phyloP scores from a whole-genome alignment of 331 rosid genomes.

The Malus hybrid region DNA sequence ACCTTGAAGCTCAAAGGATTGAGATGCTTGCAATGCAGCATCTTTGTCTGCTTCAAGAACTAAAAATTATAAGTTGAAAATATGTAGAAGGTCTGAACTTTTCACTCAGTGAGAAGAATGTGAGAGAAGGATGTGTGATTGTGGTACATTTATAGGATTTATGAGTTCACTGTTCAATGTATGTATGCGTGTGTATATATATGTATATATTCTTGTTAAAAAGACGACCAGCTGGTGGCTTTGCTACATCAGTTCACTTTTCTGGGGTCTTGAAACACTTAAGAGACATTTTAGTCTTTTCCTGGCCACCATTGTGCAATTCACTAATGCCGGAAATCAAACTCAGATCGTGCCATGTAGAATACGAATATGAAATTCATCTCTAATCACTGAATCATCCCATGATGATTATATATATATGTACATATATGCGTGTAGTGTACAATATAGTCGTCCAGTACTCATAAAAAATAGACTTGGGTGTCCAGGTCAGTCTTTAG shows the following conservation, averaged over 20 bases:
- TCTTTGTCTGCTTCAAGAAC: background rate
- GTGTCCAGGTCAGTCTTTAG: background rate
- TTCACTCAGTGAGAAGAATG: background rate
- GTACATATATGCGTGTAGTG: no score
- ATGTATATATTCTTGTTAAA: no score
- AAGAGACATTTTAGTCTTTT: rapidly evolving
- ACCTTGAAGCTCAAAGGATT: background rate
- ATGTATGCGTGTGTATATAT: background rate
- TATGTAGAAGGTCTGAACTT: background rate
- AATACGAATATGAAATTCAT: no score
- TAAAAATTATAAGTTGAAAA: background rate
- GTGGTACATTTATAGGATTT: background rate
- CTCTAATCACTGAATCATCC: no score
- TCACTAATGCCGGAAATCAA: no score
- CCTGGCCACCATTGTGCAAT: no score
- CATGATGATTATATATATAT: no score
- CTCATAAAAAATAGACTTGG: background rate
- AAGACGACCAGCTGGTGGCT: rapidly evolving
- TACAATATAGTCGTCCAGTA: background rate
- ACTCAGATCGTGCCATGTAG: rapidly evolving
- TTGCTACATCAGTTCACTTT: no score
- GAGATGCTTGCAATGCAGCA: background rate
- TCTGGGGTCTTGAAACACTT: rapidly evolving
- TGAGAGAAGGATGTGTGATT: background rate
- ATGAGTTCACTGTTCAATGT: background rate